Percentiles rank a stretch among this genome's conserved stretches.
These are phyloP conservation scores for Mycena polygramma DNA, from an alignment of 768 basidiomycete species.

Conservation along the genomic window DNA sequence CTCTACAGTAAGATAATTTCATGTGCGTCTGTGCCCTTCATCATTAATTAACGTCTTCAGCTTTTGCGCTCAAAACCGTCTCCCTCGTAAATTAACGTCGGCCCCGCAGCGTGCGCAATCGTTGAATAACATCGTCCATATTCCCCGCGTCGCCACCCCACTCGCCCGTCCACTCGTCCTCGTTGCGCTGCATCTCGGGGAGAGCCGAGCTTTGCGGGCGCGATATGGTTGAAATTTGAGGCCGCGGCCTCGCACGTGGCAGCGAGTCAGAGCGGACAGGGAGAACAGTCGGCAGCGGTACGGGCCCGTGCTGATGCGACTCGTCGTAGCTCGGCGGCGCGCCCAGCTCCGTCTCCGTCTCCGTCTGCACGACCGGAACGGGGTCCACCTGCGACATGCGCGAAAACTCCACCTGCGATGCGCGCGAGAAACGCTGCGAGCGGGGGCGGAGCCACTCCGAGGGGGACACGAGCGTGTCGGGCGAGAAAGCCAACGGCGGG, in stretches of 20 bases:
- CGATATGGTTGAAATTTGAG: neutral
- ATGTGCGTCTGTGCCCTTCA: no score
- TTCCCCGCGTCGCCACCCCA: conserved; percentile 23
- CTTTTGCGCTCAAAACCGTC: no score
- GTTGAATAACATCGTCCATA: conserved; percentile 28
- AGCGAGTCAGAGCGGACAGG: no score
- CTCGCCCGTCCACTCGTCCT: conserved; percentile 29
- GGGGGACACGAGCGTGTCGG: conserved; percentile 20
- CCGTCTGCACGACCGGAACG: no score
- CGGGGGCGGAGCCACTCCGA: conserved; percentile 17
- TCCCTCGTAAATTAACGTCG: no score
- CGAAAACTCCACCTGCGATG: neutral
- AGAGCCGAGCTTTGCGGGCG: neutral
- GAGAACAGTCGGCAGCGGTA: no score
- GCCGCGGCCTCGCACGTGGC: no score
- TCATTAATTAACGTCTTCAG: no score
- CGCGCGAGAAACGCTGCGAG: neutral
- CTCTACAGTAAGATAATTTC: no score
- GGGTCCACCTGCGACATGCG: no score
- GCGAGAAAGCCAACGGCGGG: neutral
- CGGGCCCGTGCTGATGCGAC: conserved; percentile 12
- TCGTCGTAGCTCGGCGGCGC: conserved; percentile 29
- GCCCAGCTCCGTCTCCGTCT: neutral
- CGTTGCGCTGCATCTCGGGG: conserved; percentile 1
- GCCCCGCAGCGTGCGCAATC: conserved; percentile 6